Conservation (phyloP, 441 rosid genomes). For the Macaranga tanarius region DNA sequence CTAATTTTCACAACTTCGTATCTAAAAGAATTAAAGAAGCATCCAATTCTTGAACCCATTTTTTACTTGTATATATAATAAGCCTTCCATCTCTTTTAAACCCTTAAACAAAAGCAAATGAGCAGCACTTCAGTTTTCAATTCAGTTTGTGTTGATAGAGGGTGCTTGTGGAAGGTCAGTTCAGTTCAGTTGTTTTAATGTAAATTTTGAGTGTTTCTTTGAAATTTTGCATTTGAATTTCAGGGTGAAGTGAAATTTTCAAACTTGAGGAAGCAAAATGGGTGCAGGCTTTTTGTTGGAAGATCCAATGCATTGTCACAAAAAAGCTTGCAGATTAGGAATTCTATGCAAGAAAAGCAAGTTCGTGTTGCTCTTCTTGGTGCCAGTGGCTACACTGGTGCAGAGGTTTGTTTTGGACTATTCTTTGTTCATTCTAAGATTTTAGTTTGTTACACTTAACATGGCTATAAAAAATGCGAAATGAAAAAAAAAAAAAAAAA, state of each 20-base stretch:
- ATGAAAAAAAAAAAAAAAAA: neutral
- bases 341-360: slow-evolving; percentile 42
- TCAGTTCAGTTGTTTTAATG: neutral
- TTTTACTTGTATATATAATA: neutral
- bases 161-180: slow-evolving; percentile 49
- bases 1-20: neutral
- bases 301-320: slow-evolving; percentile 37
- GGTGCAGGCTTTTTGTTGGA: slow-evolving; percentile 34
- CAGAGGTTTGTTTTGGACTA: slow-evolving; percentile 53
- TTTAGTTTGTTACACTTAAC: neutral
- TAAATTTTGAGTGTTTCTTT: neutral
- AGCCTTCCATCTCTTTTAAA: neutral
- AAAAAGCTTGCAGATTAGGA: slow-evolving; percentile 38
- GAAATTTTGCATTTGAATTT: slow-evolving; percentile 7
- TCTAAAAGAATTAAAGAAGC: neutral
- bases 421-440: too few species aligned
- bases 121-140: slow-evolving; percentile 39
- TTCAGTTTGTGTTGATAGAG: slow-evolving; percentile 31
- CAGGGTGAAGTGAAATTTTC: slow-evolving; percentile 46
- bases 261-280: slow-evolving; percentile 31
- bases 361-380: slow-evolving; percentile 81
- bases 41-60: neutral
- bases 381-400: slow-evolving; percentile 97
- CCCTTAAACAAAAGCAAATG: slow-evolving; percentile 30
- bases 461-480: neutral